Base-by-base conservation (phyloP, 83 land plant species). In the Thuja plicata region DNA sequence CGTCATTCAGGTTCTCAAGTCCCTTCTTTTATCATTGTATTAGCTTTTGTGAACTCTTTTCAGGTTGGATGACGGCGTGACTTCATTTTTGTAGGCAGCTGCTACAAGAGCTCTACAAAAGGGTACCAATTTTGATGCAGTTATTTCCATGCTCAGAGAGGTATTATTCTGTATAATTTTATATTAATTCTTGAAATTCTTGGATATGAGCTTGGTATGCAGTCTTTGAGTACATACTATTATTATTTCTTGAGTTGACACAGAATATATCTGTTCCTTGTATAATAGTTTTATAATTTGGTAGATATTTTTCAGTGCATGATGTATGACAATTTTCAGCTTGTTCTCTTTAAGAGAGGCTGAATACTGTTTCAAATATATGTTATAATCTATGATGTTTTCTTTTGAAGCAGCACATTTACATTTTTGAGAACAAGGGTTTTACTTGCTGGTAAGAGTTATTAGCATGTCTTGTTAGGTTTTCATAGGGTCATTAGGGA, bases 141-240 rank as follows among this genome's bases (percentile, higher is more conserved):
- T 98, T 50, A 85, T 98, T 77, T 89, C 93, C 0, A 97, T 98
- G 99, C 88, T 98, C 85, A 94, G 88, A 88, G 95, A 96, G 96
- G 96, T 95, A 91, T 21, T 5, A 86, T 4, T 57, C 70, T 85
- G 37, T 46, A 27, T 82, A 41, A 1, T 41, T 41, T 1, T 41
- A 41, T 41, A 41, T 81, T 43, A 43, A 82, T 82, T 10, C 6
- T 43, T 46, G 54, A 45, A 46, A n/a, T 82, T 21, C 32, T 40
- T 79, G 24, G 10, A 38, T 79, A 10, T 7, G 46, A 6, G 27
- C 71, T 62, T 62, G 71, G n/a, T 38, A 40, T 78, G 82, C 45
- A 78, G 82, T 41, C 11, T 80, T 52, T 48, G 1, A 21, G 41
- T 41, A 24, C 84, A 80, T 41, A 21, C 1, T 6, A 41, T 41